Percentiles rank a stretch among this genome's conserved stretches.
phyloP scores from a whole-genome alignment of 202 grass and related monocot species.

The Setaria italica region DNA sequence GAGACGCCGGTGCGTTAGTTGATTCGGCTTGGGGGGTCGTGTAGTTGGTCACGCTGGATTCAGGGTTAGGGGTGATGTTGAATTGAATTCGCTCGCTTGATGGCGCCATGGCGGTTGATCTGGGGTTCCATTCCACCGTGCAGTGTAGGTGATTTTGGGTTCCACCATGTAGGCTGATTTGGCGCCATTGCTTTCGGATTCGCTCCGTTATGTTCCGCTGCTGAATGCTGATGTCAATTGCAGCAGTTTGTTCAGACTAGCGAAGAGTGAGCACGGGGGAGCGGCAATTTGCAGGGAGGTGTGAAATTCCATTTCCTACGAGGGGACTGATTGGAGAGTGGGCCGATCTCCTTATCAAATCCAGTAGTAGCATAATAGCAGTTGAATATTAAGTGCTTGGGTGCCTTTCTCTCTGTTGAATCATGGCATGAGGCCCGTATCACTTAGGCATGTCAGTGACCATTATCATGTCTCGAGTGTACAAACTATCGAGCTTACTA shows the following conservation, averaged over 20 bases:
- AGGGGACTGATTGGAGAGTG: background rate
- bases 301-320: background rate
- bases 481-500: conserved; percentile 30
- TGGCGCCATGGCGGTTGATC: background rate
- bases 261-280: background rate
- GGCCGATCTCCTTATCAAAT: background rate
- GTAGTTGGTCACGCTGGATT: background rate
- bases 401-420: conserved; percentile 22
- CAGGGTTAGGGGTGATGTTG: background rate
- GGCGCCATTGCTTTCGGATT: background rate
- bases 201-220: background rate
- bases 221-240: background rate
- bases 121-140: background rate
- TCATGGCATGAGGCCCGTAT: conserved; percentile 27
- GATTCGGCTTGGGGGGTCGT: background rate
- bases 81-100: background rate
- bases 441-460: conserved; percentile 23
- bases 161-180: background rate
- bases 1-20: background rate
- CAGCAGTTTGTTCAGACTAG: background rate
- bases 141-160: background rate
- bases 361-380: background rate
- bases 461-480: conserved; percentile 40
- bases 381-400: conserved; percentile 22
- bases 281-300: background rate